These are phyloP conservation scores for Globisporangium abappressorium DNA, from an alignment of 352 stramenopile genomes.

Conservation along the genomic window DNA sequence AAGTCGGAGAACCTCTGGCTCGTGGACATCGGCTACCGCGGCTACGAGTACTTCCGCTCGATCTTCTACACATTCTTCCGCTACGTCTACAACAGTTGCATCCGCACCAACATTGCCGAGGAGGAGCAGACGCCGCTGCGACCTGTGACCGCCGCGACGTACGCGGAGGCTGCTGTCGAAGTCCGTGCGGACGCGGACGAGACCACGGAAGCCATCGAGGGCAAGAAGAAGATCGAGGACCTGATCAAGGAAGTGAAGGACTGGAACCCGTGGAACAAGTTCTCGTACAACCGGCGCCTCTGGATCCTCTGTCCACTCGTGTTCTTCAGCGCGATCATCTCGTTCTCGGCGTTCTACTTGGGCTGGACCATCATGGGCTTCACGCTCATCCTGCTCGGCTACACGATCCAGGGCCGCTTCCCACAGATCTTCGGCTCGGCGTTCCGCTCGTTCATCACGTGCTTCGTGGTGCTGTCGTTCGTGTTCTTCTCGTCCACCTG, in stretches of 20 bases:
- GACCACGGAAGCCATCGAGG: constrained; percentile 54
- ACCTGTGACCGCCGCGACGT: not conserved
- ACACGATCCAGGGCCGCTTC: constrained; percentile 82
- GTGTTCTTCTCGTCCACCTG: constrained; percentile 87
- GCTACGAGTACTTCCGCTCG: constrained; percentile 66
- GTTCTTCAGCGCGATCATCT: constrained; percentile 78
- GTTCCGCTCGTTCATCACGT: constrained; percentile 85
- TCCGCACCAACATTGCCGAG: not conserved
- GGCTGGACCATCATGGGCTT: constrained; percentile 84
- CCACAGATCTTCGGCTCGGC: constrained; percentile 79
- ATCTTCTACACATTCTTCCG: constrained; percentile 56
- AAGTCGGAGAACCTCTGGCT: constrained; percentile 82
- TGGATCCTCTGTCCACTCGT: constrained; percentile 67
- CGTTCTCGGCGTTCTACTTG: constrained; percentile 73
- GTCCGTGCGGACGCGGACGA: constrained; percentile 47
- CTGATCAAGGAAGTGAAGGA: constrained; percentile 39
- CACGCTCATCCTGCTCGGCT: constrained; percentile 71
- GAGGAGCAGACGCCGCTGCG: constrained; percentile 30
- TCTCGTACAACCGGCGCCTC: constrained; percentile 66
- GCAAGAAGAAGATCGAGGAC: constrained; percentile 48
- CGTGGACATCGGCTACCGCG: constrained; percentile 79
- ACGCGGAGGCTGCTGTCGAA: constrained; percentile 13
- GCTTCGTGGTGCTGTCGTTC: constrained; percentile 81
- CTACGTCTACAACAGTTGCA: constrained; percentile 29
- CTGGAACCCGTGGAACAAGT: constrained; percentile 79